Evolutionary conservation across 1,139 yeast species (phyloP), one percentile per base, ranked within the genome.

Genomic region (Kodamaea ohmeri): DNA sequence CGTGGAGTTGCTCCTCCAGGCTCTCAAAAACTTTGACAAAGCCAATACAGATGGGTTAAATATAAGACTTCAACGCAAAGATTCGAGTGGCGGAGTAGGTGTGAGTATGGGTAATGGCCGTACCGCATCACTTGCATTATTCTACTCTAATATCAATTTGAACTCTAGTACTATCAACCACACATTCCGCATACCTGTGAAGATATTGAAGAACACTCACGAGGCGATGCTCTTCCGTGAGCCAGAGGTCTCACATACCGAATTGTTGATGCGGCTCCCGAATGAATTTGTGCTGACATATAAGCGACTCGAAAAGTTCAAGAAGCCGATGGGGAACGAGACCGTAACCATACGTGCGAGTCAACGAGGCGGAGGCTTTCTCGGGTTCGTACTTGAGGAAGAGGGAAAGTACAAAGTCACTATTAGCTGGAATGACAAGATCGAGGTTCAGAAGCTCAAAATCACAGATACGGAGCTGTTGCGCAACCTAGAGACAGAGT

Each of bases 141-240:
- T 65, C 46, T 80, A 78, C 51, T 45, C 76, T 40, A 56, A 65
- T 50, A 48, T 59, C 24, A 59, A 60, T 38, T 43, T 50, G 19
- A 60, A 56, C 41, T 50, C 67, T 19, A 66, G 56, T 40, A 50
- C 65, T 2, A 63, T 79, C n/a, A 71, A 71, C 43, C 84, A 80
- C 47, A 73, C 80, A 7, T 79, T 79, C 50, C 69, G 73, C 33
- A 73, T 80, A 22, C 84, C 86, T 0, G 80, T 76, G 3, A 61
- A 76, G 45, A 63, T 80, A 32, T 51, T 79, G 43, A 71, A 73
- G 47, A 62, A 61, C 46, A 67, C 65, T 22, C 70, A 68, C 44
- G 77, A 71, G 40, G 62, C 65, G 8, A 47, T 63, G 32, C 51
- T 67, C 7, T 51, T 64, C 7, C 49, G 48, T 21, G 83, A 78